These are phyloP conservation scores for Capsella bursapastoris DNA, from an alignment of 345 rosid species.

Conservation along the genomic window DNA sequence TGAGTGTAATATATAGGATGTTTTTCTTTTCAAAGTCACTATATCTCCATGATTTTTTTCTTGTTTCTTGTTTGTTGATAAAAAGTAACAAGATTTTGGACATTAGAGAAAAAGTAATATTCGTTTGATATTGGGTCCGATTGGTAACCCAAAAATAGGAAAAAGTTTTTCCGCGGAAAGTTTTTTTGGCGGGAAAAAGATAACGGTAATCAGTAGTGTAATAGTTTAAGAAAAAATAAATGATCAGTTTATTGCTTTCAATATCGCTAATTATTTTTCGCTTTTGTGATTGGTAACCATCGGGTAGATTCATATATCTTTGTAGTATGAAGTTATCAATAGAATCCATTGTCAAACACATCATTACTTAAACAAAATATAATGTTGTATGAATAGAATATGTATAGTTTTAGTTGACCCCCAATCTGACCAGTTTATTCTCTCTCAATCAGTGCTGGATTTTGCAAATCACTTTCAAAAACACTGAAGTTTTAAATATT, in stretches of 20 bases:
- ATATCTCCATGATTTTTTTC: neutral
- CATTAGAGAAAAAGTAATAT: neutral
- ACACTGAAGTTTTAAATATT: neutral
- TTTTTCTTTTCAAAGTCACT: neutral
- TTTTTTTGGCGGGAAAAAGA: neutral
- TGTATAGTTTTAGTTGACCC: neutral
- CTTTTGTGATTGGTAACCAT: neutral
- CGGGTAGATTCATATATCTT: neutral
- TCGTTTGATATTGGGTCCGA: neutral
- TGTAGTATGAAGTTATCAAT: neutral
- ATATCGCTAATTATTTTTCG: neutral
- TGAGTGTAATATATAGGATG: conserved; percentile 42
- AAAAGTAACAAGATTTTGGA: neutral
- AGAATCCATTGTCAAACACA: neutral
- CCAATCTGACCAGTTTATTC: neutral
- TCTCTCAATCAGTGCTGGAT: neutral
- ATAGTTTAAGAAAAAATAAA: neutral
- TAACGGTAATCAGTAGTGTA: neutral
- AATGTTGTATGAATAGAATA: neutral
- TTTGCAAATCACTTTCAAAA: conserved; percentile 17
- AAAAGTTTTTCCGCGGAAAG: neutral
- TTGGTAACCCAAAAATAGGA: neutral
- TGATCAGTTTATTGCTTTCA: neutral
- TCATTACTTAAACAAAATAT: neutral
- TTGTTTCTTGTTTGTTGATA: conserved; percentile 2